A percentile compares a stretch with the other conserved stretches of the same genome.
Conservation (phyloP, 2,329 filamentous ascomycete genomes). For the Trichoderma pleuroti region DNA sequence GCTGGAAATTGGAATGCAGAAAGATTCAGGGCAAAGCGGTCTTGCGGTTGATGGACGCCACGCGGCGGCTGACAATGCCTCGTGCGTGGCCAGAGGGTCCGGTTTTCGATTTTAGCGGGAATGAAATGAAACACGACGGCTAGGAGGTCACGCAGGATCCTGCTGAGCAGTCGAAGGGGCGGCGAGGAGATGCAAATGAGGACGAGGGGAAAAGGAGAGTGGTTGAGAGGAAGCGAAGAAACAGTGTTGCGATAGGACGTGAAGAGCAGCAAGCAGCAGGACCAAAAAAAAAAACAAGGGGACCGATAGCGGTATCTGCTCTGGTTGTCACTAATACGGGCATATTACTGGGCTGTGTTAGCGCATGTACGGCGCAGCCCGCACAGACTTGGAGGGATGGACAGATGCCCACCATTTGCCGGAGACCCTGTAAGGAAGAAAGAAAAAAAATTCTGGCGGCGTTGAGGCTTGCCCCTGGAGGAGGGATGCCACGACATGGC, state of each 20-base stretch:
- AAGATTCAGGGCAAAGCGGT: not conserved
- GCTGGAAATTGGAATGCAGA: not conserved
- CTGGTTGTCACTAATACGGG: not conserved
- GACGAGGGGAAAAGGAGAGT: not conserved
- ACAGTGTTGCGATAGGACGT: not conserved
- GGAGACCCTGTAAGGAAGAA: not conserved
- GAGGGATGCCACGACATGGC: not conserved
- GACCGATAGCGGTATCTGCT: slow-evolving; percentile 13
- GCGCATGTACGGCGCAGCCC: not conserved
- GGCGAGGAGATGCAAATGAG: not conserved
- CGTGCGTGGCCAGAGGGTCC: slow-evolving; percentile 1
- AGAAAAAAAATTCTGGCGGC: not conserved
- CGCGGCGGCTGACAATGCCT: slow-evolving; percentile 16
- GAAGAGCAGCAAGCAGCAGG: not conserved
- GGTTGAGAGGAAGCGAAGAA: not conserved
- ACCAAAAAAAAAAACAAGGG: slow-evolving; percentile 9
- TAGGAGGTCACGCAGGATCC: slow-evolving; percentile 5
- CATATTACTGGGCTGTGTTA: slow-evolving; percentile 4
- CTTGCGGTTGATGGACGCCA: slow-evolving; percentile 1
- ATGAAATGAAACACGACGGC: not conserved
- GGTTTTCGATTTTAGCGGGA: not conserved
- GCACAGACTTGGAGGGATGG: not conserved
- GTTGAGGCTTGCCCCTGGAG: not conserved
- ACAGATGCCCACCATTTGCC: not conserved
- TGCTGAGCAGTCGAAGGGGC: not conserved